These are phyloP conservation scores for Diaporthe citri DNA, from an alignment of 2,329 filamentous ascomycete genomes.

Conservation along the genomic window DNA sequence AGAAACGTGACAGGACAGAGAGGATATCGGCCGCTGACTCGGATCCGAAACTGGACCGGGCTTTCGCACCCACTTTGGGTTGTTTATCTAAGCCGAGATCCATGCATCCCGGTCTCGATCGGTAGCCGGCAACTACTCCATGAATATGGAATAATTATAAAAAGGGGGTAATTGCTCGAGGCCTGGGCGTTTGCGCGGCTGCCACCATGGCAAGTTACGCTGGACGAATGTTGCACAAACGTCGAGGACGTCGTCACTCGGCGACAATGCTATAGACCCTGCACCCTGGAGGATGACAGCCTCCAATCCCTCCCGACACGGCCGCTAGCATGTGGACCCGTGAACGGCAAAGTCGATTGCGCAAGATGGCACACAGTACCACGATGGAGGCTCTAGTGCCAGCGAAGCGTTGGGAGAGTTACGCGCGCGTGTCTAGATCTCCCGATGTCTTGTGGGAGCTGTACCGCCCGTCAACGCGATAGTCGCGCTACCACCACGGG, in stretches of 20 bases:
- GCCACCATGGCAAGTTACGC: background rate
- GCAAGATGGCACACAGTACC: conserved; percentile 24
- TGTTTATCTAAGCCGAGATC: conserved; percentile 30
- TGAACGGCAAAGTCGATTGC: conserved; percentile 29
- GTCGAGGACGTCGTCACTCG: conserved; percentile 13
- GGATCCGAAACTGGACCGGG: conserved; percentile 27
- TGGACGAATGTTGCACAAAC: background rate
- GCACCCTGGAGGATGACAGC: conserved; percentile 15
- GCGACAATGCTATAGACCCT: background rate
- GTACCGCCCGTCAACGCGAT: background rate
- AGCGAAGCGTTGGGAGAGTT: background rate
- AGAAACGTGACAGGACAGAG: background rate
- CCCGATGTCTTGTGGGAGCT: conserved; percentile 26
- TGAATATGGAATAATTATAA: background rate
- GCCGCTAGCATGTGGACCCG: conserved; percentile 4
- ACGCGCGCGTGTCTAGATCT: background rate
- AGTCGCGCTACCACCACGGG: conserved; percentile 23
- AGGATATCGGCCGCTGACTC: background rate
- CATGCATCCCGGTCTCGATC: conserved; percentile 24
- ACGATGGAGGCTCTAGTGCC: background rate
- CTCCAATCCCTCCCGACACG: background rate
- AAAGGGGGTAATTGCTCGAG: background rate
- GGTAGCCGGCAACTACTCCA: conserved; percentile 29
- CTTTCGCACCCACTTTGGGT: background rate
- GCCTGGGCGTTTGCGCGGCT: background rate